A percentile compares a stretch with the other conserved stretches of the same genome.
Conservation (phyloP, 805 yeast genomes). For the Ogataea allantospora region DNA sequence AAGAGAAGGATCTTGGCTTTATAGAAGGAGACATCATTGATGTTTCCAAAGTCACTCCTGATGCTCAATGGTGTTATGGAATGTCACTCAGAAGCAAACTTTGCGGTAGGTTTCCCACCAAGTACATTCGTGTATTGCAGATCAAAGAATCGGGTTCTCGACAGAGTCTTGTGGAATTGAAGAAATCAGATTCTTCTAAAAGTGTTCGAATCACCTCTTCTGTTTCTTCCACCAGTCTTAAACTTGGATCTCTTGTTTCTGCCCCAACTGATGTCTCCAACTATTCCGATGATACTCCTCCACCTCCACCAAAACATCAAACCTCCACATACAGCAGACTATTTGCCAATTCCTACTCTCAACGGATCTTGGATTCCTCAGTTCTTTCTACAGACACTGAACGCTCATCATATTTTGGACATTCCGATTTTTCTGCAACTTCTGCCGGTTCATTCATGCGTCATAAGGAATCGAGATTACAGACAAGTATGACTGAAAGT, state of each 20-base stretch:
- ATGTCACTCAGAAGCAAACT: constrained; percentile 73
- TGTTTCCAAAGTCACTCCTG: constrained; percentile 65
- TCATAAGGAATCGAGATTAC: constrained; percentile 46
- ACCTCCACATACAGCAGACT: constrained; percentile 13
- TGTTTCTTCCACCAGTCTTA: constrained; percentile 18
- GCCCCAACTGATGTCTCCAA: constrained; percentile 7
- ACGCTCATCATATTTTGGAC: constrained; percentile 45
- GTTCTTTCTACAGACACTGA: constrained; percentile 35
- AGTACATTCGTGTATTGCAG: constrained; percentile 67
- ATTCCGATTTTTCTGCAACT: constrained; percentile 80
- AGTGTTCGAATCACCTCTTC: constrained; percentile 18
- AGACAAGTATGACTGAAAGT: constrained; percentile 17
- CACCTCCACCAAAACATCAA: constrained; percentile 40
- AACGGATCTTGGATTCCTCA: constrained; percentile 31
- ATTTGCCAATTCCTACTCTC: constrained; percentile 26
- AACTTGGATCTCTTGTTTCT: constrained; percentile 18
- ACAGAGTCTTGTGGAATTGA: constrained; percentile 16
- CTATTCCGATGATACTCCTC: constrained; percentile 27
- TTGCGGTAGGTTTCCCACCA: constrained; percentile 84
- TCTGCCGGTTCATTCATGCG: constrained; percentile 84
- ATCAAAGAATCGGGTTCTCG: constrained; percentile 21
- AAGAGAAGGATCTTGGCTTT: constrained; percentile 80
- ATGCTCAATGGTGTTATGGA: constrained; percentile 94
- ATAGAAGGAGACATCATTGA: constrained; percentile 91
- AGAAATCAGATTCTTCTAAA: constrained; percentile 11